A percentile compares a stretch with the other conserved stretches of the same genome.
These are phyloP conservation scores for Saturnispora gosingensis DNA, from an alignment of 805 yeast genomes.

Conservation along the genomic window DNA sequence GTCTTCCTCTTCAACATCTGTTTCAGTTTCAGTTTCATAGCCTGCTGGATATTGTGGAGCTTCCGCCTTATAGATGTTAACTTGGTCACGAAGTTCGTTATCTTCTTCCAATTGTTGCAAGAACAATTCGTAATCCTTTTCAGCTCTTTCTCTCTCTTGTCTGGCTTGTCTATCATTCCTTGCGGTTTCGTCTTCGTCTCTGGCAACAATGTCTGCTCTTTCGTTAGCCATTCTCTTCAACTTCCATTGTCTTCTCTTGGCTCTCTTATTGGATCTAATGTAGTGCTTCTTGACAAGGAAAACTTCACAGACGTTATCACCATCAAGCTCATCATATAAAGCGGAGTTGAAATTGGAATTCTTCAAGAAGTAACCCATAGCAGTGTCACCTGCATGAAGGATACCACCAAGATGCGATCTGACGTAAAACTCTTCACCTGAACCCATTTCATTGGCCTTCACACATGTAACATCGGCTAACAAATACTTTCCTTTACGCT, in stretches of 20 bases:
- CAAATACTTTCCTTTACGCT: slow-evolving; percentile 63
- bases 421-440: slow-evolving; percentile 61
- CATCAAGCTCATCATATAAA: slow-evolving; percentile 62
- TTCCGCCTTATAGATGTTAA: slow-evolving; percentile 73
- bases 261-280: slow-evolving; percentile 65
- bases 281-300: slow-evolving; percentile 83
- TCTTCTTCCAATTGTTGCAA: slow-evolving; percentile 97
- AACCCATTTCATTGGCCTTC: slow-evolving; percentile 86
- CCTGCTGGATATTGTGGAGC: slow-evolving; percentile 15
- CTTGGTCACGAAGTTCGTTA: slow-evolving; percentile 81
- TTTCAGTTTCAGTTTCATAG: slow-evolving; percentile 74
- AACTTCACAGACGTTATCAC: slow-evolving; percentile 70
- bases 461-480: slow-evolving; percentile 88
- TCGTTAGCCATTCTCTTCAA: slow-evolving; percentile 97
- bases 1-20: slow-evolving; percentile 51
- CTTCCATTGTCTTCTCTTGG: slow-evolving; percentile 79
- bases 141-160: slow-evolving; percentile 87
- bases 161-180: slow-evolving; percentile 57
- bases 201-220: slow-evolving; percentile 77
- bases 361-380: slow-evolving; percentile 77
- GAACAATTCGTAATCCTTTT: slow-evolving; percentile 90
- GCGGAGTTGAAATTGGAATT: slow-evolving; percentile 87
- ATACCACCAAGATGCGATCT: slow-evolving; percentile 91
- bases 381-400: slow-evolving; percentile 94
- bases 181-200: slow-evolving; percentile 28